A percentile compares a stretch with the other conserved stretches of the same genome.
Conservation (phyloP, 2,329 filamentous ascomycete genomes). For the Claviceps sorghi region DNA sequence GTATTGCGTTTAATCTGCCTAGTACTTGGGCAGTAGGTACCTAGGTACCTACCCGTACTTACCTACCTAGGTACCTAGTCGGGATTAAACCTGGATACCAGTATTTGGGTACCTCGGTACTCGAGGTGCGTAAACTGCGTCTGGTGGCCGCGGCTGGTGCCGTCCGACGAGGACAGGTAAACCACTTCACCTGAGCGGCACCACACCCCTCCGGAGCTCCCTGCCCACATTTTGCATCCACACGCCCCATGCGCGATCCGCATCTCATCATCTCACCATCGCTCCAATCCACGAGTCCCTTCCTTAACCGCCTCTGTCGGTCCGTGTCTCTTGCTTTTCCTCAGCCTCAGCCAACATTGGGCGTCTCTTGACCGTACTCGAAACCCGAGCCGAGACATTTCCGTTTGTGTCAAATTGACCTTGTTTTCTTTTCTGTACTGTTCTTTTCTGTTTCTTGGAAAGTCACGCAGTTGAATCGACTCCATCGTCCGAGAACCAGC, state of each 20-base stretch:
- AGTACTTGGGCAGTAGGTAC: too few relatives aligned
- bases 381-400: not conserved
- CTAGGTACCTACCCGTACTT: too few relatives aligned
- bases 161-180: not conserved
- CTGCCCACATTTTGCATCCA: not conserved
- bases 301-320: not conserved
- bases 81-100: too few relatives aligned
- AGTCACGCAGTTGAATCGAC: not conserved
- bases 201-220: not conserved
- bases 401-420: not conserved
- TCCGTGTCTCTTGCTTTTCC: not conserved
- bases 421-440: not conserved
- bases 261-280: not conserved
- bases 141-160: not conserved
- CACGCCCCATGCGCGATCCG: slow-evolving; percentile 3
- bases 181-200: not conserved
- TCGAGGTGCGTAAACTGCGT: too few relatives aligned
- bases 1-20: too few relatives aligned
- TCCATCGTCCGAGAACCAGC: not conserved
- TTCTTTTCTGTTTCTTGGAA: not conserved
- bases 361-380: not conserved
- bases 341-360: not conserved
- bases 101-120: too few relatives aligned
- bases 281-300: slow-evolving; percentile 3
- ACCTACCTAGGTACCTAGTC: too few relatives aligned